Percentiles rank a stretch among this genome's conserved stretches.
phyloP scores from a whole-genome alignment of 139 green algal genomes.

The Spirogloea muscicola region DNA sequence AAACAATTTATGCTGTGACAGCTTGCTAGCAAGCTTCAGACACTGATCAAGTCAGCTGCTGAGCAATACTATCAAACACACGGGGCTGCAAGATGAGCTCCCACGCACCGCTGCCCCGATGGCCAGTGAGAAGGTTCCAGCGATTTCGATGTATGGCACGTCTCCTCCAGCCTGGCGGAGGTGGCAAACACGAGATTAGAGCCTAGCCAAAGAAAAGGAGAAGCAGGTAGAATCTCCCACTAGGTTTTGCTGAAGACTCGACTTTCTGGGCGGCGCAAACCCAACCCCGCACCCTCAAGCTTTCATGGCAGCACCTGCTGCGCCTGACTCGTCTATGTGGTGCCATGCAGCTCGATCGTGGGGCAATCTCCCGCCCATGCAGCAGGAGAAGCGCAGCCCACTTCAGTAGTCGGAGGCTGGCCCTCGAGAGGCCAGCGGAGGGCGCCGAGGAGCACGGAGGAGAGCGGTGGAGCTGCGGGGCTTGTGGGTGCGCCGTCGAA shows the following conservation, averaged over 20 bases:
- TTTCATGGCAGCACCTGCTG: neutral
- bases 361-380: neutral
- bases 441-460: too few relatives aligned
- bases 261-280: neutral
- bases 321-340: neutral
- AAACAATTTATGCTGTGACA: too few relatives aligned
- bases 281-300: neutral
- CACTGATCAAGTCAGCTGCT: too few relatives aligned
- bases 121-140: constrained; percentile 36
- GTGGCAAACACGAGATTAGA: too few relatives aligned
- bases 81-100: too few relatives aligned
- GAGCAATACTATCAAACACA: too few relatives aligned
- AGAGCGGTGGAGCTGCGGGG: too few relatives aligned
- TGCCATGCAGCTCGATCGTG: neutral
- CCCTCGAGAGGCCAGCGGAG: too few relatives aligned
- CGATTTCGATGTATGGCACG: constrained; percentile 28
- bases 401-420: neutral
- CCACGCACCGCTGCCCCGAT: constrained; percentile 35
- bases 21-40: too few relatives aligned
- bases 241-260: neutral
- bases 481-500: constrained; percentile 24
- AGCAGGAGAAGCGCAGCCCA: neutral
- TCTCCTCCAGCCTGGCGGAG: constrained; percentile 17
- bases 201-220: neutral
- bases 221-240: neutral